Base-by-base conservation (phyloP, 73 alveolate species). In the Paramecium sexaurelia region DNA sequence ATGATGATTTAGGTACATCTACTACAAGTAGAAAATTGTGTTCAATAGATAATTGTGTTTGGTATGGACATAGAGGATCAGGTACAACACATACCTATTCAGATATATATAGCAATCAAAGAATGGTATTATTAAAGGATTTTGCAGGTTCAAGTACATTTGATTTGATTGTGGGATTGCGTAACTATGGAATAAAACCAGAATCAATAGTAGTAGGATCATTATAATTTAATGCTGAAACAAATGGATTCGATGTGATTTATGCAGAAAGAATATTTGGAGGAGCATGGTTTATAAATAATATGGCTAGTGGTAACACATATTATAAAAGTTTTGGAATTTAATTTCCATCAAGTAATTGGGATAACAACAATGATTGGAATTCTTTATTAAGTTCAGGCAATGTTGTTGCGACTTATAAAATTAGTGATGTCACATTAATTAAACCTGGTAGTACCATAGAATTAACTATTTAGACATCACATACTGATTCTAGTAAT, bases 201-300 rank as follows among this genome's bases (percentile, higher is more conserved):
- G 40, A 78, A 78, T 78, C 90, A 7, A 78, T 78, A n/a, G 90
- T 78, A 2, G 90, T 43, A 61, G 90, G 40, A 8, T 41, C 75
- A 13, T 43, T 78, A 20, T 10, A 20, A 24, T 41, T 13, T 5
- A 78, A 78, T 78, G n/a, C 1, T 6, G 55, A 40, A 6, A 78
- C 37, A 7, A 78, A 43, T 78, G 90, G 75, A 24, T 78, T 29
- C 41, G 90, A 78, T 43, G 55, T 78, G 11, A 9, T 43, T 8
- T 39, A 78, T 41, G 75, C 75, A 19, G 73, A 29, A 26, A 78
- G 90, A 40, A 78, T 78, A 78, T 78, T 78, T 78, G 90, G 90
- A 19, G 90, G 73, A 78, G 90, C 90, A 32, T 78, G 40, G 43
- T 78, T 36, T 20, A 78, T 78, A 10, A 20, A 15, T 17, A 78